These are phyloP conservation scores for Phytophthora citricola DNA, from an alignment of 352 stramenopile genomes.

Conservation along the genomic window DNA sequence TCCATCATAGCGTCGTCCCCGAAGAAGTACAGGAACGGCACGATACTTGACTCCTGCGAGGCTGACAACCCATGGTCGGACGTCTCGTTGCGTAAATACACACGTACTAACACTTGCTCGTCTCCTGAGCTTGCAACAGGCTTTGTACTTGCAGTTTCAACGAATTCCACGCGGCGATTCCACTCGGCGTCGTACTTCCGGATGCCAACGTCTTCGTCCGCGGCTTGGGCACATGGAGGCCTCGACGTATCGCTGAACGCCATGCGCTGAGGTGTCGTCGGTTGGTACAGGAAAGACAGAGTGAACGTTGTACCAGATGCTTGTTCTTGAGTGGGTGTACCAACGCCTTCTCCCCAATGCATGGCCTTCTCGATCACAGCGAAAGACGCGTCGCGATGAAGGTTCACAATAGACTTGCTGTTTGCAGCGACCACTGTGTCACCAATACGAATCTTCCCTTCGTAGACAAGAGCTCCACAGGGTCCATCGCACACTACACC, in stretches of 20 bases:
- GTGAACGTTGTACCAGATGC: slow-evolving; percentile 46
- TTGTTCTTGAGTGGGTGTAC: slow-evolving; percentile 22
- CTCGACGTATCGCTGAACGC: slow-evolving; percentile 30
- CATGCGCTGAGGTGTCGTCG: slow-evolving; percentile 41
- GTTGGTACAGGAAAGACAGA: slow-evolving; percentile 77
- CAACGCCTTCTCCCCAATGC: slow-evolving; percentile 34
- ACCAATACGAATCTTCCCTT: slow-evolving; percentile 78
- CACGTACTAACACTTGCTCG: slow-evolving; percentile 69
- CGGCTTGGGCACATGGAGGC: slow-evolving; percentile 35
- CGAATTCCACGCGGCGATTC: slow-evolving; percentile 86
- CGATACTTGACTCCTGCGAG: slow-evolving; percentile 84
- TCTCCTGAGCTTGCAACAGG: slow-evolving; percentile 16
- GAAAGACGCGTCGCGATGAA: slow-evolving; percentile 83
- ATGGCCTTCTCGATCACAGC: slow-evolving; percentile 76
- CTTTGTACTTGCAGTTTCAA: slow-evolving; percentile 51
- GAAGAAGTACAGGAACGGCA: slow-evolving; percentile 91
- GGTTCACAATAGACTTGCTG: slow-evolving; percentile 80
- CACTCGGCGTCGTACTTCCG: slow-evolving; percentile 76
- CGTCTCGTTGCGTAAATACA: slow-evolving; percentile 78
- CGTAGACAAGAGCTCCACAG: slow-evolving; percentile 64
- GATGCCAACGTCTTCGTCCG: slow-evolving; percentile 33
- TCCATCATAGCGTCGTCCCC: slow-evolving; percentile 89
- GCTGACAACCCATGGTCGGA: slow-evolving; percentile 79
- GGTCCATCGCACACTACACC: slow-evolving; percentile 72
- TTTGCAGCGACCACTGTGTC: slow-evolving; percentile 84